These are phyloP conservation scores for Vanrija pseudolonga DNA, from an alignment of 1,284 basidiomycete species.

Conservation along the genomic window DNA sequence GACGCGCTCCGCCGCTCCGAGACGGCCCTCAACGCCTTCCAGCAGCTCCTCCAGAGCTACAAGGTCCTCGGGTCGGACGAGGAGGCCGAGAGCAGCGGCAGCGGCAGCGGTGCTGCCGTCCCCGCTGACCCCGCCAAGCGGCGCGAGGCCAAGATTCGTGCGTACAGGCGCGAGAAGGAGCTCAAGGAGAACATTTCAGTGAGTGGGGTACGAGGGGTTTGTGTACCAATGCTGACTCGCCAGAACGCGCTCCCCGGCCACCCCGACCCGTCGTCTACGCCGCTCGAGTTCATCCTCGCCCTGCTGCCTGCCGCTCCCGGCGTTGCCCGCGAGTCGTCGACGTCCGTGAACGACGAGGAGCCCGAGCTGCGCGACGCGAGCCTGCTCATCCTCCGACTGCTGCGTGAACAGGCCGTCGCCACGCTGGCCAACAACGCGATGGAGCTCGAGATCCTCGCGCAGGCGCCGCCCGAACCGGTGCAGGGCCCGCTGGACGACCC, in stretches of 20 bases:
- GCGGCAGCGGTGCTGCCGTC: slow-evolving; percentile 52
- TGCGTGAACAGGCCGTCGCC: slow-evolving; percentile 65
- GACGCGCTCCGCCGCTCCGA: slow-evolving; percentile 58
- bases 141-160: slow-evolving; percentile 80
- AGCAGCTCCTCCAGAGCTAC: slow-evolving; percentile 62
- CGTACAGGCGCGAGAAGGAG: slow-evolving; percentile 79
- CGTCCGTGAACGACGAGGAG: slow-evolving; percentile 51
- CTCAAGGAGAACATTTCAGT: slow-evolving; percentile 67
- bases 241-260: slow-evolving; percentile 58
- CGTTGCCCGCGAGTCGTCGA: slow-evolving; percentile 25
- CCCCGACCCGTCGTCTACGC: slow-evolving; percentile 41
- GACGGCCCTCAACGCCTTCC: slow-evolving; percentile 60
- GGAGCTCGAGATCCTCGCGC: slow-evolving; percentile 62
- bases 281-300: slow-evolving; percentile 30
- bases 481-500: slow-evolving; percentile 49
- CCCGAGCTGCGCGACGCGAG: slow-evolving; percentile 64
- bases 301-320: slow-evolving; percentile 17
- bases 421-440: slow-evolving; percentile 67
- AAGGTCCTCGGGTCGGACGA: slow-evolving; percentile 64
- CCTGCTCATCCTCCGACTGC: slow-evolving; percentile 67
- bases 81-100: slow-evolving; percentile 43
- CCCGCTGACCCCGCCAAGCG: slow-evolving; percentile 64
- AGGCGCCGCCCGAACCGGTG: slow-evolving; percentile 10
- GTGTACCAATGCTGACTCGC: background rate
- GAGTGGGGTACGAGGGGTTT: slow-evolving; percentile 12